Evolutionary conservation across 768 basidiomycete species (phyloP).

Genomic region (Calvatia gigantea): DNA sequence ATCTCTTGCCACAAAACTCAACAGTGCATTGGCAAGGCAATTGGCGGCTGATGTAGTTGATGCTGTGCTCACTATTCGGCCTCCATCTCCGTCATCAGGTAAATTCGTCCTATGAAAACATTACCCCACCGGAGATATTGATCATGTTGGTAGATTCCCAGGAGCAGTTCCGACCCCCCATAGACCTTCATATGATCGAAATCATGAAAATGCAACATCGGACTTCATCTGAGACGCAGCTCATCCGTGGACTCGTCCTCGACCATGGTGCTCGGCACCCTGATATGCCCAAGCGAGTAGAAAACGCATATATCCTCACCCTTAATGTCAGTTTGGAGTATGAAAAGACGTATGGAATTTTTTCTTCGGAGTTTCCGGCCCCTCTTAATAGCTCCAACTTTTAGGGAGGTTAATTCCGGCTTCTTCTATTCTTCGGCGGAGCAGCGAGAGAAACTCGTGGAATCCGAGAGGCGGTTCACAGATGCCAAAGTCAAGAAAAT

Average conservation of each 20-base stretch:
- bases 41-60: slow-evolving; percentile 93
- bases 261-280: slow-evolving; percentile 98
- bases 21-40: slow-evolving; percentile 74
- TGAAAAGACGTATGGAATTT: slow-evolving; percentile 88
- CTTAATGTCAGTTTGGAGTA: slow-evolving; percentile 98
- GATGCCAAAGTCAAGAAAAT: slow-evolving; percentile 96
- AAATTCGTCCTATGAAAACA: slow-evolving; percentile 17
- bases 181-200: slow-evolving; percentile 99
- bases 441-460: slow-evolving; percentile 97
- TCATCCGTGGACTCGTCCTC: slow-evolving; percentile 91
- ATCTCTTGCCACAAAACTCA: slow-evolving; percentile 94
- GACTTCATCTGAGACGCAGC: slow-evolving; percentile 94
- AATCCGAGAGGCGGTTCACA: slow-evolving; percentile 91
- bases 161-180: slow-evolving; percentile 80
- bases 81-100: slow-evolving; percentile 62
- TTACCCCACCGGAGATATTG: not conserved
- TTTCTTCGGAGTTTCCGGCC: slow-evolving; percentile 10
- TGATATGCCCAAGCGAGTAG: slow-evolving; percentile 98
- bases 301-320: slow-evolving; percentile 93
- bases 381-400: slow-evolving; percentile 17
- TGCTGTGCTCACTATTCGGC: slow-evolving; percentile 86
- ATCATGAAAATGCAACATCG: slow-evolving; percentile 99
- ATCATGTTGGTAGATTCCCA: slow-evolving; percentile 38
- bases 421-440: slow-evolving; percentile 99
- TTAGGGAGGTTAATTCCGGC: slow-evolving; percentile 96